Evolutionary conservation across 1,139 yeast species (phyloP).

Genomic region (Scheffersomyces parashehatae): DNA sequence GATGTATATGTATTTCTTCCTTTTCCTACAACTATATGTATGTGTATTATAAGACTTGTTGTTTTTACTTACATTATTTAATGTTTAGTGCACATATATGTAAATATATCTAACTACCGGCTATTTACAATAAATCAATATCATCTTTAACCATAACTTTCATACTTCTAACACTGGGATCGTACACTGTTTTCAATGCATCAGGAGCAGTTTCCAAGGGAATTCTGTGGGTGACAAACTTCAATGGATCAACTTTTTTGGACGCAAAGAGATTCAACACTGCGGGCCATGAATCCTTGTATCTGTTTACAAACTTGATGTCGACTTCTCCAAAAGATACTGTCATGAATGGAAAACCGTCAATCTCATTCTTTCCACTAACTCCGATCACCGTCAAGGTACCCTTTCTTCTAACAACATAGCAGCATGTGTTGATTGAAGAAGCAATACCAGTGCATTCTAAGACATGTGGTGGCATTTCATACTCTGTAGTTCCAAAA

Average conservation of each 20-base stretch:
- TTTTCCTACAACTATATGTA: too few relatives aligned
- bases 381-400: constrained; percentile 34
- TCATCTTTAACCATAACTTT: constrained; percentile 29
- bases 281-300: constrained; percentile 8
- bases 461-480: constrained; percentile 21
- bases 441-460: constrained; percentile 33
- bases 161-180: constrained; percentile 30
- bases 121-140: constrained; percentile 3
- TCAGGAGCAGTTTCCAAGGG: constrained; percentile 25
- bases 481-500: constrained; percentile 24
- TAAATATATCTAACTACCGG: too few relatives aligned
- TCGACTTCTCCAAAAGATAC: constrained; percentile 3
- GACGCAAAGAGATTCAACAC: constrained; percentile 25
- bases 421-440: constrained; percentile 29
- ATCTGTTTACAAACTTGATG: constrained; percentile 1
- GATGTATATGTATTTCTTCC: too few relatives aligned
- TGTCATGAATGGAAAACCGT: constrained; percentile 1
- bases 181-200: constrained; percentile 24
- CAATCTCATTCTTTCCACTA: constrained; percentile 2
- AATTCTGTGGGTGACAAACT: constrained; percentile 28
- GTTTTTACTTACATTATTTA: too few relatives aligned
- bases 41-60: too few relatives aligned
- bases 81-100: too few relatives aligned
- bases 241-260: constrained; percentile 24
- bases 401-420: constrained; percentile 35